These are phyloP conservation scores for Podospora anserina DNA, from an alignment of 495 filamentous ascomycete genomes.

Conservation along the genomic window DNA sequence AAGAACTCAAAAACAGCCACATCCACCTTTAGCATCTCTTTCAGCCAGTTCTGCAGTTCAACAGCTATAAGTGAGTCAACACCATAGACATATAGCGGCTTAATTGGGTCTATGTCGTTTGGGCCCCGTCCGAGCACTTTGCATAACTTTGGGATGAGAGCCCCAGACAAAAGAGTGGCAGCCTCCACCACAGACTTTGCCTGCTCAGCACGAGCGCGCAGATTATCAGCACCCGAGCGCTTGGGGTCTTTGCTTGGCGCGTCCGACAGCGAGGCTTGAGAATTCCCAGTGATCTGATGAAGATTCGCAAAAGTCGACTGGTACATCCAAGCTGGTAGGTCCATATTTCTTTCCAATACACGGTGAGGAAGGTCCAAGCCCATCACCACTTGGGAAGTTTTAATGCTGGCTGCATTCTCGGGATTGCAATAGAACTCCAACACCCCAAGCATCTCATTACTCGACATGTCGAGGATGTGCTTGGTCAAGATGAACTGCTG, in stretches of 20 bases:
- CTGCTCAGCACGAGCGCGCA: not conserved
- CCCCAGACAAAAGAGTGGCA: constrained; percentile 12
- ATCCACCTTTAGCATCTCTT: not conserved
- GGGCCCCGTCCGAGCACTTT: not conserved
- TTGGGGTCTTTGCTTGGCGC: not conserved
- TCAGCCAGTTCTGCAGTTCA: constrained; percentile 10
- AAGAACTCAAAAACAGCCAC: constrained; percentile 45
- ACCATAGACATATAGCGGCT: constrained; percentile 10
- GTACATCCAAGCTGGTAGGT: no score
- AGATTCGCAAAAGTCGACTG: not conserved
- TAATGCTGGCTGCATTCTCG: not conserved
- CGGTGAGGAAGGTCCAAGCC: no score
- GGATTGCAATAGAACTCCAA: not conserved
- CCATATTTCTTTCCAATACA: no score
- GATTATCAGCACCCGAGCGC: not conserved
- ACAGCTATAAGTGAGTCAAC: constrained; percentile 14
- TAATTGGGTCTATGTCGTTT: constrained; percentile 1
- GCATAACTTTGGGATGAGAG: not conserved
- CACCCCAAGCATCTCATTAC: not conserved
- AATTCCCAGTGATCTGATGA: not conserved
- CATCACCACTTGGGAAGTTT: not conserved
- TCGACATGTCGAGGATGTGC: not conserved
- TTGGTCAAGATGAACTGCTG: not conserved
- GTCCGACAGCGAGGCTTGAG: not conserved
- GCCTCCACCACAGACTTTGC: not conserved